Evolutionary conservation across 1,284 basidiomycete species (phyloP).

Genomic region (Ustilago trichophora): DNA sequence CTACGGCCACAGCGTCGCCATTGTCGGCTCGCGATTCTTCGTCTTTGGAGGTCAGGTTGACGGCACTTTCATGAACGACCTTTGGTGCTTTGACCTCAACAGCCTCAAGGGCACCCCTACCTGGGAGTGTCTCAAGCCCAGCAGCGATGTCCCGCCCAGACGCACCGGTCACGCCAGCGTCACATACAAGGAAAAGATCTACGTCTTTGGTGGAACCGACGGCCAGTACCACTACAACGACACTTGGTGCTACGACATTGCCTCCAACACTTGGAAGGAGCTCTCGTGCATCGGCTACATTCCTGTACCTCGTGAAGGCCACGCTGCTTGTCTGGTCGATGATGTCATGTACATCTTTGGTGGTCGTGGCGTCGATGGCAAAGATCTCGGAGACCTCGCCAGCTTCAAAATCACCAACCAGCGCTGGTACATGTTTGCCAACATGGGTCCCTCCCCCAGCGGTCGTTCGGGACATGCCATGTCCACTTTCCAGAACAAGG

Average conservation of each 20-base stretch:
- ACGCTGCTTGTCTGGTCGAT: slow-evolving; percentile 94
- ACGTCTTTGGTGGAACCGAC: slow-evolving; percentile 95
- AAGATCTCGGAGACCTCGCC: slow-evolving; percentile 91
- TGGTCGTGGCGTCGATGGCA: slow-evolving; percentile 94
- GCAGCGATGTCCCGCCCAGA: slow-evolving; percentile 77
- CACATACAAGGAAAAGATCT: slow-evolving; percentile 82
- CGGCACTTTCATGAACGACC: slow-evolving; percentile 83
- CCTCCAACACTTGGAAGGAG: slow-evolving; percentile 86
- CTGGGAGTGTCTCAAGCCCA: slow-evolving; percentile 79
- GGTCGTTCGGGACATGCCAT: slow-evolving; percentile 94
- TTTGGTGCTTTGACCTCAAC: slow-evolving; percentile 92
- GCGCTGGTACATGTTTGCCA: slow-evolving; percentile 98
- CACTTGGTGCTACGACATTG: slow-evolving; percentile 93
- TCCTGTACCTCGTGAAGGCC: slow-evolving; percentile 93
- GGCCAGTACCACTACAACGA: slow-evolving; percentile 99
- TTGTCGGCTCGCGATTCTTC: slow-evolving; percentile 90
- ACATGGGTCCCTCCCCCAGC: slow-evolving; percentile 93
- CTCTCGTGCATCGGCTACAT: slow-evolving; percentile 97
- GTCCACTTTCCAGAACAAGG: slow-evolving; percentile 85
- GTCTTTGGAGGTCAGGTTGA: slow-evolving; percentile 97
- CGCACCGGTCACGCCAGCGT: slow-evolving; percentile 94
- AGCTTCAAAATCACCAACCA: slow-evolving; percentile 88
- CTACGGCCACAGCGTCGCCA: slow-evolving; percentile 94
- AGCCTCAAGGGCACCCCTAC: slow-evolving; percentile 63
- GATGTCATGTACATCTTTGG: slow-evolving; percentile 99